Evolutionary conservation across 306 rosid species (phyloP).

Genomic region (Quercus parvula): DNA sequence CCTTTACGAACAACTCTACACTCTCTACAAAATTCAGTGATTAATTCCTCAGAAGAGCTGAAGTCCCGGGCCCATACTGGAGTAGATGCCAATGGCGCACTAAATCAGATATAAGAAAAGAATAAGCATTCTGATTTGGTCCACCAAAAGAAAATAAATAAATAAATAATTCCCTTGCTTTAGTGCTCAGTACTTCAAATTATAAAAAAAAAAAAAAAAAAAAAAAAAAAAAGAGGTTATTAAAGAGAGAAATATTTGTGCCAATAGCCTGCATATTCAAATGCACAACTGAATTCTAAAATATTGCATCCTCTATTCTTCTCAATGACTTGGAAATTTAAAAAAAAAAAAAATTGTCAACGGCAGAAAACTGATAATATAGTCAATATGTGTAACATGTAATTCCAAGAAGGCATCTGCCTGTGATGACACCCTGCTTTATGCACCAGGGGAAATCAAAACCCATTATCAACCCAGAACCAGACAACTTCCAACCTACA

Average conservation of each 20-base stretch:
- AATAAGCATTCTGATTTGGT: slow-evolving; percentile 20
- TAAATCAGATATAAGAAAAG: slow-evolving; percentile 25
- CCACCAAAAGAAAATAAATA: slow-evolving; percentile 1
- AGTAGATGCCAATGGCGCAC: slow-evolving; percentile 88
- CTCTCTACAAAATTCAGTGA: slow-evolving; percentile 95
- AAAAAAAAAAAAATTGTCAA: background rate
- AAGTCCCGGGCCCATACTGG: slow-evolving; percentile 94
- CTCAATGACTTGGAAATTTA: background rate
- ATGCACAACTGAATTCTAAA: background rate
- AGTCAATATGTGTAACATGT: background rate
- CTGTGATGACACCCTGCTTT: background rate
- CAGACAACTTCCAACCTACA: no score
- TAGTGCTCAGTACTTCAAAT: background rate
- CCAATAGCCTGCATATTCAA: background rate
- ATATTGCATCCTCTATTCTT: background rate
- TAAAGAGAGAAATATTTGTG: background rate
- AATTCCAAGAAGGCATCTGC: background rate
- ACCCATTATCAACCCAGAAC: no score
- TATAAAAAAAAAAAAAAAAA: no score
- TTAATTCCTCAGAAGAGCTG: slow-evolving; percentile 78
- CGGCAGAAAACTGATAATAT: background rate
- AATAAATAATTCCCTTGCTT: background rate
- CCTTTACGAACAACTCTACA: slow-evolving; percentile 98
- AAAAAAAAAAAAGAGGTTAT: background rate
- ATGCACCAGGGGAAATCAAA: background rate